Conservation (phyloP, 2,329 filamentous ascomycete species). For the Colletotrichum eremochloae region DNA sequence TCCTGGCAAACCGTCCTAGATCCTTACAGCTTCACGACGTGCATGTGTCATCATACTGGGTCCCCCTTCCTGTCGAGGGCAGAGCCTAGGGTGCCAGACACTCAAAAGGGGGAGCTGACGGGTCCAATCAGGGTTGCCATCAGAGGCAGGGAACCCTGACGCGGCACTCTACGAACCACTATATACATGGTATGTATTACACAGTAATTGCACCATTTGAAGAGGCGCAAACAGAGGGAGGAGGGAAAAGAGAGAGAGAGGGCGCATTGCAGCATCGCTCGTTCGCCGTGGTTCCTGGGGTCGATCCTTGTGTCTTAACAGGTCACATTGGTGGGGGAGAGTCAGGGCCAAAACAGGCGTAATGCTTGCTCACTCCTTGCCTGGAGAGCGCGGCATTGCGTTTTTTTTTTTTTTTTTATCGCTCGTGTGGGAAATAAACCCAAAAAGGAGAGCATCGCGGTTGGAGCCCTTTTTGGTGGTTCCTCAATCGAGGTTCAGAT, state of each 20-base stretch:
- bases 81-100: slow-evolving; percentile 18
- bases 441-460: not conserved
- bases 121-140: slow-evolving; percentile 32
- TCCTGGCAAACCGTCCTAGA: slow-evolving; percentile 10
- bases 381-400: not conserved
- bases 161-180: slow-evolving; percentile 1
- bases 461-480: slow-evolving; percentile 22
- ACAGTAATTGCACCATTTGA: not conserved
- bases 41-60: slow-evolving; percentile 27
- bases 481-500: slow-evolving; percentile 4
- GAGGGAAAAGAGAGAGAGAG: not conserved
- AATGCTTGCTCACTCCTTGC: slow-evolving; percentile 18
- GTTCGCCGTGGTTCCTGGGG: not conserved
- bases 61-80: slow-evolving; percentile 20
- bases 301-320: slow-evolving; percentile 34
- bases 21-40: slow-evolving; percentile 11
- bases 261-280: slow-evolving; percentile 22
- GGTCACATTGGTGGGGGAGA: slow-evolving; percentile 13
- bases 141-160: slow-evolving; percentile 24
- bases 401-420: not conserved
- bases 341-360: slow-evolving; percentile 19
- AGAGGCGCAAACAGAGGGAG: not conserved
- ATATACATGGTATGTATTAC: not conserved
- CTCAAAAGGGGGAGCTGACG: slow-evolving; percentile 21
- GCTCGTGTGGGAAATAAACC: not conserved